Evolutionary conservation across 495 filamentous ascomycete genomes (phyloP), one percentile per base, ranked within the genome.

Genomic region (Neurospora africana): DNA sequence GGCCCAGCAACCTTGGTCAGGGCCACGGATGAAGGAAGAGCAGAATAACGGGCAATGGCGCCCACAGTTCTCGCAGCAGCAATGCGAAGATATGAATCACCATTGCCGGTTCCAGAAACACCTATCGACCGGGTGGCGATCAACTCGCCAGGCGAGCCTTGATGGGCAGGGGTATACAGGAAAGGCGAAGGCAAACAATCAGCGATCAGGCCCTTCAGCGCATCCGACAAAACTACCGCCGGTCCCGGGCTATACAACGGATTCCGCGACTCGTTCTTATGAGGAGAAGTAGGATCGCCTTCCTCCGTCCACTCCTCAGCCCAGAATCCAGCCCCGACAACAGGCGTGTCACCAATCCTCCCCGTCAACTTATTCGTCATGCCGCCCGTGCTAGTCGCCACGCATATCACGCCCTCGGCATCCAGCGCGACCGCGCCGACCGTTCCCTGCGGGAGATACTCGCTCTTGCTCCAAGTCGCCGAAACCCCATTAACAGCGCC

Each of bases 331-430:
- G 93, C 92, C 4, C 94, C 94, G 17, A 94, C 83, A 0, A 91
- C 91, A 1, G 94, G 93, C 5, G 94, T 97, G 79, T 97, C 94
- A 0, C 94, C 94, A 72, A 97, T 91, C 15, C 93, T 83, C 1
- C 93, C 93, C 0, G 91, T 91, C 36, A 94, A 78, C 82, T 97
- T 97, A 76, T 97, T 97, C 23, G 93, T 97, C 79, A 96, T 72
- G 0, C 94, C 94, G 1, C 94, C 94, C 1, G 94, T 97, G 73
- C 91, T 94, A 1, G 94, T 97, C 8, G 93, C 94, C 65, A 87
- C 88, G 70, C 91, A 93, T 17, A 95, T 74, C 15, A 89, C 88
- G 3, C 94, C 94, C 43, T 89, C 81, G 2, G 83, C 70, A 79
- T 95, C 94, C 39, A 97, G 79, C 70, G 91, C 93, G 0, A 96